Conservation (phyloP, 345 rosid genomes). For the Moringa oleifera region DNA sequence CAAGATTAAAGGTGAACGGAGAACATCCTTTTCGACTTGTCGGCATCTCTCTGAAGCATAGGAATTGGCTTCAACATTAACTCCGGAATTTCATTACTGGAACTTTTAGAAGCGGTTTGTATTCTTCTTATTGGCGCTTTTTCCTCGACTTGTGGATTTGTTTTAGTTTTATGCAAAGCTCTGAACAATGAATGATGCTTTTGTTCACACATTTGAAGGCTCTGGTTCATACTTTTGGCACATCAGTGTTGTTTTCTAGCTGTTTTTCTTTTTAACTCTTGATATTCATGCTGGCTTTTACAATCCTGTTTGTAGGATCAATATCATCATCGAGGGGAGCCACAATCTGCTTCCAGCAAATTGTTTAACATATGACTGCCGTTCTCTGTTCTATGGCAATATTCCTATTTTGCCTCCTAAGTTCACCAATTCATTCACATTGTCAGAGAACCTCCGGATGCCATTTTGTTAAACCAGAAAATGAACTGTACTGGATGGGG, state of each 20-base stretch:
- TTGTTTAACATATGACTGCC: too few species aligned
- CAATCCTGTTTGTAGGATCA: not conserved
- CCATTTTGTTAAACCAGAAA: too few species aligned
- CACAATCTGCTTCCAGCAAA: too few species aligned
- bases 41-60: conserved; percentile 23
- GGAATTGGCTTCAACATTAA: conserved; percentile 17
- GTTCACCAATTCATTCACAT: not conserved
- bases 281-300: not conserved
- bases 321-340: too few species aligned
- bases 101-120: conserved; percentile 13
- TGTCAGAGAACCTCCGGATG: too few species aligned
- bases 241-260: too few species aligned
- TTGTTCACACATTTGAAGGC: too few species aligned
- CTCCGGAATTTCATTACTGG: conserved; percentile 3
- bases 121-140: not conserved
- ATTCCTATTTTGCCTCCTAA: not conserved
- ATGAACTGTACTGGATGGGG: not conserved
- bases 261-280: not conserved
- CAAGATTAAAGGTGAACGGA: conserved; percentile 36
- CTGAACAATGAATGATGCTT: too few species aligned
- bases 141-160: not conserved
- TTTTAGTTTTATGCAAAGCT: too few species aligned
- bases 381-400: not conserved
- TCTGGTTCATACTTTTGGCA: too few species aligned
- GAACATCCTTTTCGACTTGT: conserved; percentile 15